Conservation (phyloP, 345 rosid species). For the Populus deltoides region DNA sequence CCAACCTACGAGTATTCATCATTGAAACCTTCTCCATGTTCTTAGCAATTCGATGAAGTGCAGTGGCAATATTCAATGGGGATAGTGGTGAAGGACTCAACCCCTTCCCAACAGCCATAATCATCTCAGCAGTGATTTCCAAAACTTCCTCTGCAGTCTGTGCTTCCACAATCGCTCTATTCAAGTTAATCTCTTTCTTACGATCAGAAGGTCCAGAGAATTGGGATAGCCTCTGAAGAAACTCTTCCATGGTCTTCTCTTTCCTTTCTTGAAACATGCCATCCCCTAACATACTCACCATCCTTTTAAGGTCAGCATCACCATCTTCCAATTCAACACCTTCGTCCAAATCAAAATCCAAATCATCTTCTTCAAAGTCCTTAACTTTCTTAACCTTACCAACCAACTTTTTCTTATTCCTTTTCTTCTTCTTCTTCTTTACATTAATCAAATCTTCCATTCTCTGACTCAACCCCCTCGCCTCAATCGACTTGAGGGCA, state of each 20-base stretch:
- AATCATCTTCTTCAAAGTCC: slow-evolving; percentile 38
- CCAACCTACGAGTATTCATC: slow-evolving; percentile 61
- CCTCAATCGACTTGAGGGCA: slow-evolving; percentile 73
- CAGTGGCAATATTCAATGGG: slow-evolving; percentile 79
- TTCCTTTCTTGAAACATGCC: slow-evolving; percentile 74
- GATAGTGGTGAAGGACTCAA: slow-evolving; percentile 84
- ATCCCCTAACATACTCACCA: slow-evolving; percentile 53
- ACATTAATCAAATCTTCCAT: slow-evolving; percentile 52
- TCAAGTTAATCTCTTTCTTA: slow-evolving; percentile 71
- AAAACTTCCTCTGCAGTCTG: slow-evolving; percentile 78
- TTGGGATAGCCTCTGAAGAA: slow-evolving; percentile 65
- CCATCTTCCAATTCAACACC: slow-evolving; percentile 31
- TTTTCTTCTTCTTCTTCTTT: slow-evolving; percentile 55
- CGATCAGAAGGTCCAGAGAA: slow-evolving; percentile 74
- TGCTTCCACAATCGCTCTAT: slow-evolving; percentile 69
- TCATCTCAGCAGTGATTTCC: slow-evolving; percentile 62
- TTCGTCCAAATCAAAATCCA: slow-evolving; percentile 36
- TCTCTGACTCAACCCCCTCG: slow-evolving; percentile 52
- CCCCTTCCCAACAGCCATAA: slow-evolving; percentile 81
- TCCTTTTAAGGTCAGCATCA: slow-evolving; percentile 36
- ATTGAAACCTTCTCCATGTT: slow-evolving; percentile 92
- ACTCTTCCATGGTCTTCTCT: slow-evolving; percentile 58
- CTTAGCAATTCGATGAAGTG: slow-evolving; percentile 85
- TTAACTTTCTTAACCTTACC: slow-evolving; percentile 27
- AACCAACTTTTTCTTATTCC: slow-evolving; percentile 40